phyloP scores from a whole-genome alignment of 1,284 basidiomycete genomes.

The Gymnopus androsaceus region DNA sequence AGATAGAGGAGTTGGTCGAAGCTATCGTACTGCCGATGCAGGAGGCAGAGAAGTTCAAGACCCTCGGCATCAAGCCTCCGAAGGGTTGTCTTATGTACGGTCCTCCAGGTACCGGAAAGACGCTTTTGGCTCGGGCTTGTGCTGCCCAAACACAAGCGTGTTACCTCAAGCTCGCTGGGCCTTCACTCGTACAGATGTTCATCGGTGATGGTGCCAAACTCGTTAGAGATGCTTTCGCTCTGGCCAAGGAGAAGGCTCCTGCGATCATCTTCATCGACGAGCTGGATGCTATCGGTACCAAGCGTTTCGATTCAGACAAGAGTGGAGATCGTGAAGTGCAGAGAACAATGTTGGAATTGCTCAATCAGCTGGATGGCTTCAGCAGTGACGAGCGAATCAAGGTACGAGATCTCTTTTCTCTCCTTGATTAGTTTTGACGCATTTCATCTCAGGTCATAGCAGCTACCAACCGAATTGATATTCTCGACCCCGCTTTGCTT shows the following conservation, averaged over 20 bases:
- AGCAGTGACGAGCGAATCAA: slow-evolving; percentile 97
- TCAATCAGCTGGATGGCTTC: slow-evolving; percentile 98
- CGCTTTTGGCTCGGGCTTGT: slow-evolving; percentile 94
- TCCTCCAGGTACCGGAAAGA: slow-evolving; percentile 98
- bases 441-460: slow-evolving; percentile 80
- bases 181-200: slow-evolving; percentile 98
- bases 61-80: slow-evolving; percentile 94
- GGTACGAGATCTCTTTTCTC: slow-evolving; percentile 44
- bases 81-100: slow-evolving; percentile 97
- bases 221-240: slow-evolving; percentile 96
- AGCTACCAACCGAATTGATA: slow-evolving; percentile 98
- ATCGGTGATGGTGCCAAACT: slow-evolving; percentile 98
- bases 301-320: slow-evolving; percentile 96
- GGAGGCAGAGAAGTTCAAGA: slow-evolving; percentile 95
- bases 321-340: slow-evolving; percentile 99
- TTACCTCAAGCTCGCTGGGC: slow-evolving; percentile 96
- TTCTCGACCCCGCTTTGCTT: slow-evolving; percentile 96
- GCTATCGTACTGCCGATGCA: slow-evolving; percentile 93
- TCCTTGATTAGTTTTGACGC: slow-evolving; percentile 11
- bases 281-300: slow-evolving; percentile 95
- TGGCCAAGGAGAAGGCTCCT: slow-evolving; percentile 96
- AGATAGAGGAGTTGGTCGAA: slow-evolving; percentile 98
- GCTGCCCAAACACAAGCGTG: slow-evolving; percentile 98
- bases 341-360: slow-evolving; percentile 98
- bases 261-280: slow-evolving; percentile 99